Percentiles rank a stretch among this genome's conserved stretches.
These are phyloP conservation scores for Fusarium concolor DNA, from an alignment of 2,329 filamentous ascomycete species.

Conservation along the genomic window DNA sequence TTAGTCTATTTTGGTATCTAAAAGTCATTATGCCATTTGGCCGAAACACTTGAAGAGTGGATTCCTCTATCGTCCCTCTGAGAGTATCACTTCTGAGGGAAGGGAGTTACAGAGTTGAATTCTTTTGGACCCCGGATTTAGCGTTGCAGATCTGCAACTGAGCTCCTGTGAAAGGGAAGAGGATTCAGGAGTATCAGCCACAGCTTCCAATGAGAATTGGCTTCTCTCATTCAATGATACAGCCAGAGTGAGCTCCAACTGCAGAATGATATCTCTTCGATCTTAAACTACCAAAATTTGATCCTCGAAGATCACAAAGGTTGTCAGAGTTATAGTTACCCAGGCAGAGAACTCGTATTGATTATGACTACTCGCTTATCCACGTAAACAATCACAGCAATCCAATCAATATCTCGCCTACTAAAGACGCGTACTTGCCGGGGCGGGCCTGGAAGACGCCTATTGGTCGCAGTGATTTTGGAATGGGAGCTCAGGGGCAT, in stretches of 20 bases:
- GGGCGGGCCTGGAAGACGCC: neutral
- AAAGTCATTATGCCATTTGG: neutral
- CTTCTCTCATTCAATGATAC: conserved; percentile 13
- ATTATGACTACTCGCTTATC: conserved; percentile 13
- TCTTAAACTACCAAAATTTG: neutral
- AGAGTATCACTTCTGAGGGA: neutral
- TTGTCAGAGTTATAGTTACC: neutral
- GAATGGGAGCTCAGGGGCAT: conserved; percentile 31
- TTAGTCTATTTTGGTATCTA: neutral
- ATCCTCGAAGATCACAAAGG: too few species aligned
- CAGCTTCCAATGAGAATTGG: conserved; percentile 17
- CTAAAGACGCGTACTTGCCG: conserved; percentile 25
- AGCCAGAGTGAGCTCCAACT: neutral
- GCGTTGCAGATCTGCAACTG: conserved; percentile 32
- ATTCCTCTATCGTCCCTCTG: too few species aligned
- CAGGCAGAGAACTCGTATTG: neutral
- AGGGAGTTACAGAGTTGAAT: conserved; percentile 1
- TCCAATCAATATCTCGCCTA: conserved; percentile 30
- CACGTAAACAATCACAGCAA: conserved; percentile 15
- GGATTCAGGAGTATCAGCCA: conserved; percentile 27
- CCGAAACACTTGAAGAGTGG: neutral
- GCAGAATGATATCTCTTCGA: neutral
- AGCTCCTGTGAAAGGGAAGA: conserved; percentile 7
- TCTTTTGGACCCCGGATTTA: conserved; percentile 37
- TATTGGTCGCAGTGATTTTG: conserved; percentile 12